A percentile compares a stretch with the other conserved stretches of the same genome.
phyloP scores from a whole-genome alignment of 176 grass and related monocot genomes.

The Oryza meridionalis region DNA sequence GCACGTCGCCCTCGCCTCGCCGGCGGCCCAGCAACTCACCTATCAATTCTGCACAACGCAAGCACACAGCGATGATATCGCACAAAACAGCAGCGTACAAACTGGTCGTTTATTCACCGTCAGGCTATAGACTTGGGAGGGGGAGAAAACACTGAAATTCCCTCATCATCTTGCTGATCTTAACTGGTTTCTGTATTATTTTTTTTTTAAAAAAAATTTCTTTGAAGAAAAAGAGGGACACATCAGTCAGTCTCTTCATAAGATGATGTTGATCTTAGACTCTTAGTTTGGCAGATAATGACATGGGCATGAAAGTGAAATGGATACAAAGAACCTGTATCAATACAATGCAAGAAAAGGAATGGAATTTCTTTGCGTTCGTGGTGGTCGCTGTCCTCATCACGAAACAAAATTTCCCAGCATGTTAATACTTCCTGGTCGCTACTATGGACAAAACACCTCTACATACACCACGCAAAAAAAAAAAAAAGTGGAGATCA shows the following conservation, averaged over 20 bases:
- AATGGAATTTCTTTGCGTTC: slow-evolving; percentile 15
- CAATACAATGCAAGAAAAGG: slow-evolving; percentile 35
- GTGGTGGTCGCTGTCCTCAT: background rate
- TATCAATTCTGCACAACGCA: background rate
- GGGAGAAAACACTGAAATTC: too few species aligned
- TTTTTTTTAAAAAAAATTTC: too few species aligned
- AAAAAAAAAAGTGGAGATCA: background rate
- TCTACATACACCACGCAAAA: slow-evolving; percentile 39
- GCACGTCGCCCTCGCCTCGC: too few species aligned
- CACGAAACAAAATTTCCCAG: background rate
- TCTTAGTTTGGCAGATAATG: background rate
- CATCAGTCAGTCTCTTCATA: too few species aligned
- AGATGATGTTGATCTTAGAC: too few species aligned
- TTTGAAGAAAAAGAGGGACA: too few species aligned
- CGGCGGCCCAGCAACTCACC: background rate
- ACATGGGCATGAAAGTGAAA: background rate
- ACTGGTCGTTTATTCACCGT: too few species aligned
- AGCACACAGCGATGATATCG: too few species aligned
- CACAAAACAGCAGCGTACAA: too few species aligned
- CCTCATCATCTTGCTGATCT: too few species aligned
- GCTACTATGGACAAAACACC: background rate
- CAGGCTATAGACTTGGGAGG: too few species aligned
- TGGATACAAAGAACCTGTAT: background rate
- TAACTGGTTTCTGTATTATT: too few species aligned
- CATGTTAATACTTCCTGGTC: background rate